Evolutionary conservation across 352 stramenopile species (phyloP).

Genomic region (Phytophthora cactorum): DNA sequence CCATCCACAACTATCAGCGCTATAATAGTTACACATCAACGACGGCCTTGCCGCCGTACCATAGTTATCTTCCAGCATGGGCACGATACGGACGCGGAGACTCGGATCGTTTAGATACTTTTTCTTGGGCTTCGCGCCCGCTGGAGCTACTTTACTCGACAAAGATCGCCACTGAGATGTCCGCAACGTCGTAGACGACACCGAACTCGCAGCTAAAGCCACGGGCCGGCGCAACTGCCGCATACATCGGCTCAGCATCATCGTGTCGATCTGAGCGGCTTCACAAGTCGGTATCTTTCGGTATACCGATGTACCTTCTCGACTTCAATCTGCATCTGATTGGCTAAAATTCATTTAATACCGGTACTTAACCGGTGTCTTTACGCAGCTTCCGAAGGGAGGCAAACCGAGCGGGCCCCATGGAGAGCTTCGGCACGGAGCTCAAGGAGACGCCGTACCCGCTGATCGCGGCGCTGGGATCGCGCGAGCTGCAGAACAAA

Average conservation of each 20-base stretch:
- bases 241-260: slow-evolving; percentile 9
- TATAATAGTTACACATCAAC: background rate
- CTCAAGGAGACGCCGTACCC: slow-evolving; percentile 89
- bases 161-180: slow-evolving; percentile 2
- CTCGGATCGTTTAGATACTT: slow-evolving; percentile 77
- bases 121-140: slow-evolving; percentile 40
- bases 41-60: slow-evolving; percentile 33
- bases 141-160: slow-evolving; percentile 2
- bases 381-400: slow-evolving; percentile 5
- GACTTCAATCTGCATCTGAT: background rate
- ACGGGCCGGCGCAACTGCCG: slow-evolving; percentile 11
- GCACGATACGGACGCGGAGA: slow-evolving; percentile 81
- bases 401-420: slow-evolving; percentile 28
- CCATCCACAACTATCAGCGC: background rate
- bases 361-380: slow-evolving; percentile 1
- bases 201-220: background rate
- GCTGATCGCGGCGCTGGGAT: slow-evolving; percentile 81
- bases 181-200: background rate
- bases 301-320: slow-evolving; percentile 2
- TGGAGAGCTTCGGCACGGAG: slow-evolving; percentile 87
- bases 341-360: slow-evolving; percentile 1
- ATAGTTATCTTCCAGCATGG: slow-evolving; percentile 89
- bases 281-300: background rate
- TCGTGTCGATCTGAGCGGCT: slow-evolving; percentile 2
- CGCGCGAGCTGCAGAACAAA: slow-evolving; percentile 76